phyloP scores from a whole-genome alignment of 1,284 basidiomycete genomes.

The Tremellales sp. region DNA sequence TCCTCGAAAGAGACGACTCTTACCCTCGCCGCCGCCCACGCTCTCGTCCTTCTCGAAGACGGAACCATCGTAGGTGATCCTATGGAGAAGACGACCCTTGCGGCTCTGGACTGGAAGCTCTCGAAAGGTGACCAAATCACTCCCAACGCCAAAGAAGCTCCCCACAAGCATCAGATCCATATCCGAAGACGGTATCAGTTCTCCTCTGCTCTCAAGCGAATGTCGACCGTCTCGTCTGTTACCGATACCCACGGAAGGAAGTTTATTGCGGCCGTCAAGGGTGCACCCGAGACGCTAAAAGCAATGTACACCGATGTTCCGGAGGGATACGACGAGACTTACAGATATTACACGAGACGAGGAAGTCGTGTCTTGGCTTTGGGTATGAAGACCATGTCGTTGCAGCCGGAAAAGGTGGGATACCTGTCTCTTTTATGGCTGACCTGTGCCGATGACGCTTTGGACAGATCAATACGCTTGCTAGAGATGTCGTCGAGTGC shows the following conservation, averaged over 20 bases:
- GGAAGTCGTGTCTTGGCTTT: slow-evolving; percentile 88
- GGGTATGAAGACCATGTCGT: slow-evolving; percentile 74
- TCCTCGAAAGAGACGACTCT: slow-evolving; percentile 73
- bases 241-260: slow-evolving; percentile 41
- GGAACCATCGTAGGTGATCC: slow-evolving; percentile 94
- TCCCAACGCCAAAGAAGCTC: slow-evolving; percentile 56
- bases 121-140: slow-evolving; percentile 72
- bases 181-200: slow-evolving; percentile 92
- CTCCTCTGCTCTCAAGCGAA: slow-evolving; percentile 89
- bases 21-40: slow-evolving; percentile 90
- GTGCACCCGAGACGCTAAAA: slow-evolving; percentile 91
- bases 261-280: slow-evolving; percentile 69
- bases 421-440: background rate
- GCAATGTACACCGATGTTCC: slow-evolving; percentile 73
- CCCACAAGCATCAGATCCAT: slow-evolving; percentile 60
- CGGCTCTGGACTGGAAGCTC: slow-evolving; percentile 86
- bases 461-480: slow-evolving; percentile 74
- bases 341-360: slow-evolving; percentile 84
- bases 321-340: slow-evolving; percentile 79
- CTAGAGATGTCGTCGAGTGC: slow-evolving; percentile 73
- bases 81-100: slow-evolving; percentile 97
- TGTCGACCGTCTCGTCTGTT: slow-evolving; percentile 83
- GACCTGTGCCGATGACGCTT: slow-evolving; percentile 6
- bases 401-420: slow-evolving; percentile 63
- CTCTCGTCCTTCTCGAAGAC: slow-evolving; percentile 83